Evolutionary conservation across 768 basidiomycete species (phyloP).

Genomic region (Hydnomerulius pinastri): DNA sequence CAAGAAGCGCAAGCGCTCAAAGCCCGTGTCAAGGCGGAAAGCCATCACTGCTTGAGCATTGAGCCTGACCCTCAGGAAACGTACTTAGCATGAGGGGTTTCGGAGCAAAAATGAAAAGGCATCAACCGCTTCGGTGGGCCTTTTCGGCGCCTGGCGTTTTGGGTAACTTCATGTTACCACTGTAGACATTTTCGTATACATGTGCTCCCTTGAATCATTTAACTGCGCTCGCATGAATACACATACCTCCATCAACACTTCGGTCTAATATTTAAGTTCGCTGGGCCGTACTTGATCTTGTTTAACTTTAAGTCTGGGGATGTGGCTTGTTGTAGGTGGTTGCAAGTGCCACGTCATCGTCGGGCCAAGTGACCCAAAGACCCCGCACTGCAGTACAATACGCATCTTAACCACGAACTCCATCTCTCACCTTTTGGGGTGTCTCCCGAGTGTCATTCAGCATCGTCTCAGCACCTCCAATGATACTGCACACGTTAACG

Average conservation of each 20-base stretch:
- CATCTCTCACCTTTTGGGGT: neutral
- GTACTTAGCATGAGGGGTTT: neutral
- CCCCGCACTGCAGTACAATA: neutral
- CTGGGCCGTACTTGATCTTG: no score
- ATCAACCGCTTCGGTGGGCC: neutral
- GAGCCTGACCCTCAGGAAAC: constrained; percentile 13
- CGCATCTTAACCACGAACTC: neutral
- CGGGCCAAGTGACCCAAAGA: neutral
- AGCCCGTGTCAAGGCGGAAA: constrained; percentile 64
- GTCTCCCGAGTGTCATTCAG: neutral
- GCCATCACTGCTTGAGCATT: constrained; percentile 31
- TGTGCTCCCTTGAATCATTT: neutral
- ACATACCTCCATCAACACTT: neutral
- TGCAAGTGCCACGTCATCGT: neutral
- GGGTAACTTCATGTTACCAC: no score
- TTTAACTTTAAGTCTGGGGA: neutral
- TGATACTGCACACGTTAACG: constrained; percentile 25
- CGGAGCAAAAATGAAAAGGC: neutral
- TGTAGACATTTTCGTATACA: neutral
- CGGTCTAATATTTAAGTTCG: no score
- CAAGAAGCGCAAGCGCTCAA: constrained; percentile 85
- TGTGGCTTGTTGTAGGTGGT: no score
- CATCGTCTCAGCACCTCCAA: constrained; percentile 6
- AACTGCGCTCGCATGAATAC: neutral
- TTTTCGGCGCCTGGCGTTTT: no score